These are phyloP conservation scores for Naematelia encephala DNA, from an alignment of 768 basidiomycete genomes.

Conservation along the genomic window DNA sequence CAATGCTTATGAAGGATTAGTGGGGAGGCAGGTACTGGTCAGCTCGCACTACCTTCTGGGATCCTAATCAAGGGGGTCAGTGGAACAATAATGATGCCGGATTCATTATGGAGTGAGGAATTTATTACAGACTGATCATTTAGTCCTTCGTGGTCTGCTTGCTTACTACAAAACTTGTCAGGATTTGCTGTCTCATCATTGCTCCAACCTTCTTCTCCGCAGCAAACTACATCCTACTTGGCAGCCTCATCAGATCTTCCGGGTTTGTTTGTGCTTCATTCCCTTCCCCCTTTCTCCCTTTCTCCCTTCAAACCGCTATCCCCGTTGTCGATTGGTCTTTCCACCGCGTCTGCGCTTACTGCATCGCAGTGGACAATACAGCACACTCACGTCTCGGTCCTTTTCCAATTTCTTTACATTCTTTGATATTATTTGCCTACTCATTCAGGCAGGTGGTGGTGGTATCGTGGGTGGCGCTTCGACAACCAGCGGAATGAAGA, in stretches of 20 bases:
- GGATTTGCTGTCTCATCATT: conserved; percentile 59
- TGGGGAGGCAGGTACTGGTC: conserved; percentile 27
- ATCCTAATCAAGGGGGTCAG: conserved; percentile 17
- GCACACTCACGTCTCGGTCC: not conserved
- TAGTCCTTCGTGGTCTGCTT: conserved; percentile 1
- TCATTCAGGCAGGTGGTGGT: conserved; percentile 65
- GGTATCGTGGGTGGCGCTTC: conserved; percentile 56
- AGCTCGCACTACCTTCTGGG: conserved; percentile 8
- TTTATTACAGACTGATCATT: too few species aligned
- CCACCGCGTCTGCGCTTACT: not conserved
- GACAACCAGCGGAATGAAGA: conserved; percentile 31
- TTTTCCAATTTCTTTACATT: conserved; percentile 47
- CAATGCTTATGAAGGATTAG: conserved; percentile 13
- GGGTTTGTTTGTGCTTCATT: conserved; percentile 49
- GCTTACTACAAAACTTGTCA: conserved; percentile 28
- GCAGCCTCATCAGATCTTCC: too few species aligned
- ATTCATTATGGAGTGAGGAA: conserved; percentile 56
- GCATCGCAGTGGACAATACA: not conserved
- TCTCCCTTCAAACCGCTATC: not conserved
- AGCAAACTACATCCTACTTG: conserved; percentile 62
- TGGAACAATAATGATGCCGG: conserved; percentile 32
- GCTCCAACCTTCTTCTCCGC: conserved; percentile 59
- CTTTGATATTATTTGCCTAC: conserved; percentile 59
- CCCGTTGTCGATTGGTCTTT: not conserved
- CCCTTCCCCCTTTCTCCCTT: not conserved